These are phyloP conservation scores for Microbotryum saponariae DNA, from an alignment of 1,284 basidiomycete species.

Conservation along the genomic window DNA sequence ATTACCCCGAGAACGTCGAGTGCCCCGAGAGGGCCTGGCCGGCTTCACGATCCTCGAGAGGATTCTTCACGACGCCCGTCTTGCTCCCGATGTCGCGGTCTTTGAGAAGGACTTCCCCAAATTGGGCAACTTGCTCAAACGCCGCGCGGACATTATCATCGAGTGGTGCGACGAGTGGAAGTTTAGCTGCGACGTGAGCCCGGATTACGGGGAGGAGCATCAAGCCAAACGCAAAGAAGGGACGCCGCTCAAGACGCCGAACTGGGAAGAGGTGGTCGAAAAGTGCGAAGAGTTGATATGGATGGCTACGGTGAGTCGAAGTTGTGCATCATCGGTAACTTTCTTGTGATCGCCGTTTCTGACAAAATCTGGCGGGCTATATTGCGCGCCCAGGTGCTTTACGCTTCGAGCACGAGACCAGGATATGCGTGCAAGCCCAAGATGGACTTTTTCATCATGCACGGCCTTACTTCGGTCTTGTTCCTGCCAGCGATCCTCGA, in stretches of 20 bases:
- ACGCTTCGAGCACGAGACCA: slow-evolving; percentile 30
- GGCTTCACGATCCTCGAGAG: slow-evolving; percentile 35
- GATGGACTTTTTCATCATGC: slow-evolving; percentile 37
- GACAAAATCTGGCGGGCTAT: not conserved
- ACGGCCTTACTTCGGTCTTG: slow-evolving; percentile 32
- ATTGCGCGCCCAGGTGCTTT: slow-evolving; percentile 14
- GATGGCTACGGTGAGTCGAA: slow-evolving; percentile 28
- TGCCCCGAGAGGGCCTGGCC: slow-evolving; percentile 29
- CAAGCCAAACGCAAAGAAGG: slow-evolving; percentile 1
- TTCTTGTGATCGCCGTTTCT: not conserved
- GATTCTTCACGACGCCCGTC: slow-evolving; percentile 31
- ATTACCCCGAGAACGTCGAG: slow-evolving; percentile 15
- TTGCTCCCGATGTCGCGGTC: slow-evolving; percentile 32
- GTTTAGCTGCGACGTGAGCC: slow-evolving; percentile 21
- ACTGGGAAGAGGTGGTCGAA: slow-evolving; percentile 34
- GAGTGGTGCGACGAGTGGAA: slow-evolving; percentile 35
- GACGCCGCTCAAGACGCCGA: slow-evolving; percentile 7
- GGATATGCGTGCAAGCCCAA: slow-evolving; percentile 27
- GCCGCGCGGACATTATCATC: slow-evolving; percentile 9
- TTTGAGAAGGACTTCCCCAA: slow-evolving; percentile 24
- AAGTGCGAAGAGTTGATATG: slow-evolving; percentile 35
- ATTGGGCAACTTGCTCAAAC: slow-evolving; percentile 16
- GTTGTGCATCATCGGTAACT: not conserved
- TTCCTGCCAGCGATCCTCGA: slow-evolving; percentile 35
- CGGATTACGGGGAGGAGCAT: slow-evolving; percentile 12